Percentiles rank a stretch among this genome's conserved stretches.
Conservation (phyloP, 192 early-diverging fungal species). For the Backusella tarrabulga region DNA sequence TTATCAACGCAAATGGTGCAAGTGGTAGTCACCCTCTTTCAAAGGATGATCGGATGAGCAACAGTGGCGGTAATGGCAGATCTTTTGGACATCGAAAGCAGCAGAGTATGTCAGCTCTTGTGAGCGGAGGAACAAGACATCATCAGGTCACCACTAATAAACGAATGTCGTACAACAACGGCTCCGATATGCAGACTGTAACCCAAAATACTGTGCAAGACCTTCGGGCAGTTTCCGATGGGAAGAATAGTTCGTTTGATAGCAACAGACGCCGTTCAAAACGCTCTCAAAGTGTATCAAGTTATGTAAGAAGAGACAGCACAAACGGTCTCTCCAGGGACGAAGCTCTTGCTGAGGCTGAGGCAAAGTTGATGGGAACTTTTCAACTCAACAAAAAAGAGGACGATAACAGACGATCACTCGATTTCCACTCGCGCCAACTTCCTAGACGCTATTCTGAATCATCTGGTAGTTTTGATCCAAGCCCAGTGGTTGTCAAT, state of each 20-base stretch:
- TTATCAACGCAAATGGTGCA: constrained; percentile 2
- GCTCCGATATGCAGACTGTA: constrained; percentile 19
- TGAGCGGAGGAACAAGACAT: background rate
- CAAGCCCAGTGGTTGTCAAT: background rate
- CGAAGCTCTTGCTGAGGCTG: constrained; percentile 27
- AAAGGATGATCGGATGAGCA: background rate
- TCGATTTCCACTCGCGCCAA: background rate
- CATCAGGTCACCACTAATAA: constrained; percentile 10
- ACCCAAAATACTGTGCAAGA: constrained; percentile 22
- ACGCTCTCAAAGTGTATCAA: background rate
- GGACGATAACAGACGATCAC: constrained; percentile 12
- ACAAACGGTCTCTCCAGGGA: constrained; percentile 3
- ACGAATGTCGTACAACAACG: constrained; percentile 22
- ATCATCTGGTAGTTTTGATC: constrained; percentile 5
- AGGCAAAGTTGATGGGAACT: constrained; percentile 33
- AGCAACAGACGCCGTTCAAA: background rate
- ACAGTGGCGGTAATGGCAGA: constrained; percentile 5
- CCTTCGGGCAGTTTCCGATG: constrained; percentile 15
- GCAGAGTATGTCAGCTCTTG: constrained; percentile 33
- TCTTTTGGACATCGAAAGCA: constrained; percentile 29
- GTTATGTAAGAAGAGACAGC: background rate
- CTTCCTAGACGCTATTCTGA: constrained; percentile 20
- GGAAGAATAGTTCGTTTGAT: background rate
- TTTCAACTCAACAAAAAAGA: background rate
- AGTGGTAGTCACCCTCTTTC: background rate